Conservation (phyloP, 257 asterid species). For the Jacaranda mimosifolia region DNA sequence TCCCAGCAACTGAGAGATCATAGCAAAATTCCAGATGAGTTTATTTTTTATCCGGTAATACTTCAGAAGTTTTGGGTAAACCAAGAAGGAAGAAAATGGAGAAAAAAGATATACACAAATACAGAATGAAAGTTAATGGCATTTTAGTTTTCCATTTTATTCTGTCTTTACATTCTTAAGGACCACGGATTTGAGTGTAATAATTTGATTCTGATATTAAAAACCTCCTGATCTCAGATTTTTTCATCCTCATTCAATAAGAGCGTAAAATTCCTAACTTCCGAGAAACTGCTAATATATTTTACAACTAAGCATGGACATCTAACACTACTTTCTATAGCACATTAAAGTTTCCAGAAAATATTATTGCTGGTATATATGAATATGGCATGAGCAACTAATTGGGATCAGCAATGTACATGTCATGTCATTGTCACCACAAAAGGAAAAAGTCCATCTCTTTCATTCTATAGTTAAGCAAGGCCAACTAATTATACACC, state of each 20-base stretch:
- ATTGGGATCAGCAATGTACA: not conserved
- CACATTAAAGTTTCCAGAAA: not conserved
- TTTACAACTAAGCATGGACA: not conserved
- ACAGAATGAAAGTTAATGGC: not conserved
- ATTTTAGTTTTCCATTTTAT: not conserved
- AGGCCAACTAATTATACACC: too few relatives aligned
- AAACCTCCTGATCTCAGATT: not conserved
- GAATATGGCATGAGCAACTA: not conserved
- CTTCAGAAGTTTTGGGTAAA: constrained; percentile 12
- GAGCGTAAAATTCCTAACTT: not conserved
- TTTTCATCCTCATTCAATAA: constrained; percentile 2
- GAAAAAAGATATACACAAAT: not conserved
- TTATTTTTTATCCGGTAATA: not conserved
- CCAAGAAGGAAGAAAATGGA: not conserved
- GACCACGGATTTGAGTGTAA: too few relatives aligned
- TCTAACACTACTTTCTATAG: constrained; percentile 3
- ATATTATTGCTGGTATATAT: not conserved
- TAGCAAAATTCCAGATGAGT: constrained; percentile 7
- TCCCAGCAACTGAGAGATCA: constrained; percentile 20
- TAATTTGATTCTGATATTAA: too few relatives aligned
- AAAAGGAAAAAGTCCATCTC: not conserved
- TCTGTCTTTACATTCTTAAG: not conserved
- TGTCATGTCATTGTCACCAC: not conserved
- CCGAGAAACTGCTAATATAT: not conserved
- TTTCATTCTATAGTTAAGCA: not conserved